phyloP scores from a whole-genome alignment of 2,329 filamentous ascomycete species.

The Hypoxylon sp. region DNA sequence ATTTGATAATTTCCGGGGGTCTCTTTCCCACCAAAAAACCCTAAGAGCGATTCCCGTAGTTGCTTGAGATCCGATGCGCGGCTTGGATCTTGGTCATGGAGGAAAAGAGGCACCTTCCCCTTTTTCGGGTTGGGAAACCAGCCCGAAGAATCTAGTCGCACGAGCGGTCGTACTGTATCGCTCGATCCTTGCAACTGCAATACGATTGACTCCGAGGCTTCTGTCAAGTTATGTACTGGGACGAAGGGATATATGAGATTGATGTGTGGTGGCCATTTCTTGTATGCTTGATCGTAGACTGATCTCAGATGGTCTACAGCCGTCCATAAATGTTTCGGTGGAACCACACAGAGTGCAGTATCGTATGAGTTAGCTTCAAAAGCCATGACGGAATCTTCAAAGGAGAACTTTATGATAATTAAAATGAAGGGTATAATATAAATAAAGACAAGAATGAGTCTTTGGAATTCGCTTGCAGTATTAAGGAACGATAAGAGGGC shows the following conservation, averaged over 20 bases:
- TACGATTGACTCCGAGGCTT: slow-evolving; percentile 53
- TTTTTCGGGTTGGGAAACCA: slow-evolving; percentile 59
- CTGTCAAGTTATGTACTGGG: slow-evolving; percentile 53
- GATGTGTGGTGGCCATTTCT: slow-evolving; percentile 72
- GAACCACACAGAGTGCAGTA: slow-evolving; percentile 69
- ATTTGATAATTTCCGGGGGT: slow-evolving; percentile 54
- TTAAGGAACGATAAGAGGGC: neutral
- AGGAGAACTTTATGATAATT: neutral
- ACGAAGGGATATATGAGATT: slow-evolving; percentile 75
- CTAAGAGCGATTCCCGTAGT: slow-evolving; percentile 50
- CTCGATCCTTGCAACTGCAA: slow-evolving; percentile 43
- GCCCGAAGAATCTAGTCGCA: slow-evolving; percentile 53
- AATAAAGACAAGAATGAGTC: neutral
- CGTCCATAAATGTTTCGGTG: slow-evolving; percentile 57
- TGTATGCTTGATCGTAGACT: slow-evolving; percentile 69
- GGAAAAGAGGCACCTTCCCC: slow-evolving; percentile 58
- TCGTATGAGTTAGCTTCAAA: slow-evolving; percentile 54
- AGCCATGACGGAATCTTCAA: slow-evolving; percentile 31
- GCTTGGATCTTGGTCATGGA: slow-evolving; percentile 47
- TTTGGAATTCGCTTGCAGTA: neutral
- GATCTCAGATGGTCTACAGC: slow-evolving; percentile 63
- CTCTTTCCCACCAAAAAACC: too few relatives aligned
- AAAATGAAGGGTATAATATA: neutral
- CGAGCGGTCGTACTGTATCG: slow-evolving; percentile 20
- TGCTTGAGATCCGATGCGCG: slow-evolving; percentile 39